phyloP scores from a whole-genome alignment of 2,329 filamentous ascomycete species.

The Graphilbum fragrans region DNA sequence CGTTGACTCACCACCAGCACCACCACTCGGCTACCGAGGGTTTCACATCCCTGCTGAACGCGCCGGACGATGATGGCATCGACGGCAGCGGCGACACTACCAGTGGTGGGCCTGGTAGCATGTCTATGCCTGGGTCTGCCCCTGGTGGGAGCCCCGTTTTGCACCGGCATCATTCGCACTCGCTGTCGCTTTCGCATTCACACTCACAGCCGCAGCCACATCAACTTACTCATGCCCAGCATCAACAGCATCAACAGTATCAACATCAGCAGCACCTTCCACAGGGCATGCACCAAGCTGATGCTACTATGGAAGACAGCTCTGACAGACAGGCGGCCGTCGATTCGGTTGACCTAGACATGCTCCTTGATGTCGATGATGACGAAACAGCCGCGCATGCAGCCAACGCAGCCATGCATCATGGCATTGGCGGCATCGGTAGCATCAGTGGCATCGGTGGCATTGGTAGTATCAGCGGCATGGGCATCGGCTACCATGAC shows the following conservation, averaged over 20 bases:
- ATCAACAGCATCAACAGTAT: background rate
- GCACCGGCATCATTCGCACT: background rate
- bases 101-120: background rate
- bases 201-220: constrained; percentile 3
- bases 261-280: background rate
- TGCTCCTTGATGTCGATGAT: too few species aligned
- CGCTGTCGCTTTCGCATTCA: too few species aligned
- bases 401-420: too few species aligned
- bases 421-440: background rate
- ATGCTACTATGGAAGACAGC: too few species aligned
- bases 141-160: background rate
- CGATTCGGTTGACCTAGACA: too few species aligned
- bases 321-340: too few species aligned
- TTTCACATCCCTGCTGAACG: constrained; percentile 42
- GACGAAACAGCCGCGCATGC: too few species aligned
- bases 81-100: constrained; percentile 3
- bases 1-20: constrained; percentile 11
- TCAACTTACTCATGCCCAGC: background rate
- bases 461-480: too few species aligned
- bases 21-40: constrained; percentile 29
- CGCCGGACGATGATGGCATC: constrained; percentile 22
- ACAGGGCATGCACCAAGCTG: background rate
- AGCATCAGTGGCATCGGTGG: background rate
- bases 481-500: too few species aligned
- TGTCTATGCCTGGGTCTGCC: background rate